Base-by-base conservation (phyloP, 31 red algal genomes). In the Asparagopsis taxiformis region DNA sequence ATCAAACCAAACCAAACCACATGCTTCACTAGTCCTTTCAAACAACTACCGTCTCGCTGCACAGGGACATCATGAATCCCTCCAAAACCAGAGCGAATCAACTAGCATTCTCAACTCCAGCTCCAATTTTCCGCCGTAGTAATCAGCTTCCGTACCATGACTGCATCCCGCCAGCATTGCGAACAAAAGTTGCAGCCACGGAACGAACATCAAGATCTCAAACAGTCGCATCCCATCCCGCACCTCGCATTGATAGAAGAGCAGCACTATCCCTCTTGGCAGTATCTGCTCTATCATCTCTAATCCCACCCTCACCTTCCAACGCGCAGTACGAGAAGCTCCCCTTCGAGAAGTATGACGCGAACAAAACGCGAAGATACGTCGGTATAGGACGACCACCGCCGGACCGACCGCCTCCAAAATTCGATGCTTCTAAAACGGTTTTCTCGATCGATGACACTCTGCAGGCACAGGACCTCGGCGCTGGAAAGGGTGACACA, bases 291-390 rank as follows among this genome's bases (percentile, higher is more conserved):
- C 13, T 46, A 46, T 9, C 41, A 6, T 46, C 41, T 46, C 8
- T 13, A 46, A 13, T 13, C 41, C 8, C 41, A 46, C 41, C 8
- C 41, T 9, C 41, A 46, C 13, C 41, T 46, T 6, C 41, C 8
- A 13, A 46, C 6, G 41, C 41, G n/a, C n/a, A n/a, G 41, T 9
- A 13, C 41, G 13, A 46, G 41, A 46, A 46, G 13, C 6, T 46
- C 41, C 41, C 41, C 6, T 9, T 46, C 13, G 41, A 46, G 41
- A 6, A 6, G 3, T 85, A 75, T 55, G 81, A 85, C 49, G 70
- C 81, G n/a, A 85, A 59, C 70, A 67, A 54, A 60, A 60, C 68
- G 22, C 30, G 70, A 30, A 56, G 81, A 23, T 75, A 85, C 34
- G 39, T 85, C 31, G 59, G 48, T 17, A 46, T 75, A 1, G 81